Percentiles rank a stretch among this genome's conserved stretches.
phyloP scores from a whole-genome alignment of 2,329 filamentous ascomycete species.

The Alternaria arborescens region DNA sequence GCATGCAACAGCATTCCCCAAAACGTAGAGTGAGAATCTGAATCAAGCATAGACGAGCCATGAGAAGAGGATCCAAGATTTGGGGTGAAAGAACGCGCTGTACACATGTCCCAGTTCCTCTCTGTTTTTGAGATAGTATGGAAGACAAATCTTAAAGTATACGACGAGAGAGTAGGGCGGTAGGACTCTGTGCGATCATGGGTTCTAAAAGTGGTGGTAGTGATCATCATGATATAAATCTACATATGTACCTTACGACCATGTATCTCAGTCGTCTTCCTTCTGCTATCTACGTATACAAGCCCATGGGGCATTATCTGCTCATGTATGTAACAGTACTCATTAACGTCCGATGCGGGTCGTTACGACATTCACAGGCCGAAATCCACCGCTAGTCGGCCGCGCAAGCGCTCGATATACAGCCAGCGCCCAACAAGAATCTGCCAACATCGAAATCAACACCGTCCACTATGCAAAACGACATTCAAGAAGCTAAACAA shows the following conservation, averaged over 20 bases:
- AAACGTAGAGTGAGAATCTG: too few species aligned
- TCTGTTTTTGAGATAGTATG: too few species aligned
- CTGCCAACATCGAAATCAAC: neutral
- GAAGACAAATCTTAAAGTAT: too few species aligned
- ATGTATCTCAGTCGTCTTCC: neutral
- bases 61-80: too few species aligned
- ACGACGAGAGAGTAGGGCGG: too few species aligned
- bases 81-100: too few species aligned
- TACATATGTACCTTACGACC: neutral
- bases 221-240: neutral
- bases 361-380: neutral
- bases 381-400: neutral
- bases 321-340: neutral
- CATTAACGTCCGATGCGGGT: neutral
- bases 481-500: constrained; percentile 7
- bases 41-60: too few species aligned
- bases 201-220: too few species aligned
- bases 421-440: neutral
- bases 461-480: constrained; percentile 3
- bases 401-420: neutral
- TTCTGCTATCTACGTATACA: constrained; percentile 1
- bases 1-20: too few species aligned
- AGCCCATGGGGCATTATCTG: neutral
- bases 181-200: too few species aligned
- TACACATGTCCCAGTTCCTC: too few species aligned